Evolutionary conservation across 176 grass and related monocot species (phyloP), one percentile per base, ranked within the genome.

Genomic region (Zea luxurians): DNA sequence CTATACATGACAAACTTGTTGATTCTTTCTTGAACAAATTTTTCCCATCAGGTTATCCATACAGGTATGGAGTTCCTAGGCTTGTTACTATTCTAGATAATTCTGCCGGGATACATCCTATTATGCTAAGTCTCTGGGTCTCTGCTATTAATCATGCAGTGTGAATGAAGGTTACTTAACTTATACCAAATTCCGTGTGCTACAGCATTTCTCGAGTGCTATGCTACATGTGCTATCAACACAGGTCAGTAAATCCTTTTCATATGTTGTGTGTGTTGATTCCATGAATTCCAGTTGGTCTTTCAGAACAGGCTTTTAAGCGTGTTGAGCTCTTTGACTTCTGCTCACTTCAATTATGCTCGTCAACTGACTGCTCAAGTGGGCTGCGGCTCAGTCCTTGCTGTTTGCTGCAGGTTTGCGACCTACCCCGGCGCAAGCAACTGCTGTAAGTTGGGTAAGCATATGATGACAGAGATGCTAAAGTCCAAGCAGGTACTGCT

Each of bases 151-250:
- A 42, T 71, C 64, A 41, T 72, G 65, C 83, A 97, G 89, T 85
- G 91, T 97, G 81, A 94, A 87, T 72, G 96, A 92, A 63, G 96
- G 88, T n/a, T 99, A 99, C 88, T 77, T 91, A 72, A 99, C 78
- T 77, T 99, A 93, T 52, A 99, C 96, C n/a, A 87, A 81, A 84
- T 93, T 99, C 57, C 81, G 88, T 76, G 86, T 82, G 41, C 85
- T 99, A 58, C 96, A 99, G 67, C 96, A 95, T 87, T 99, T 99
- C 81, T 89, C 88, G 38, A 99, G 96, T 87, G 96, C 92, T 83
- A 81, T 91, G 82, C 83, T 99, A 81, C 89, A 91, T 82, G 96
- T 99, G 47, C 65, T 99, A 50, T 95, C 90, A 75, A 99, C 92
- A 80, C 88, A 99, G 92, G 92, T 99, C 27, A 64, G 71, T 27